Evolutionary conservation across 2,329 filamentous ascomycete genomes (phyloP), one percentile per base, ranked within the genome.

Genomic region (Ophiognomonia clavigignenti-juglandacearum): DNA sequence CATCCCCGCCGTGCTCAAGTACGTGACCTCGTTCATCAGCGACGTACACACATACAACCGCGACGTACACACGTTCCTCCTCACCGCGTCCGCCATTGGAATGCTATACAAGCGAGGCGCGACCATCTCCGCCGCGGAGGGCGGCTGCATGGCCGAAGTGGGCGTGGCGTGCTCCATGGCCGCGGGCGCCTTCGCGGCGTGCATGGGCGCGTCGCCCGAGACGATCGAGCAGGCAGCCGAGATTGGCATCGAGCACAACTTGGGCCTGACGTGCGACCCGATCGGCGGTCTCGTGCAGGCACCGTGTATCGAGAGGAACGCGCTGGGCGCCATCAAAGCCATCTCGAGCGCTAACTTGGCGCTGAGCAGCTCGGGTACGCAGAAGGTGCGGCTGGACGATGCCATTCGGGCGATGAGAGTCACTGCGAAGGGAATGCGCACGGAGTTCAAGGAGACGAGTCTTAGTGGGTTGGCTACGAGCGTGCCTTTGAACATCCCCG

Each of bases 91-190:
- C 0, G 72, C 72, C 6, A 73, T 75, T 19, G 72, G 72, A 38
- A 75, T 75, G 72, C 64, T 75, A 19, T 75, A 74, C 62, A 75
- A 75, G 62, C 70, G 72, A 16, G 72, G 72, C 4, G 72, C 72
- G 0, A 75, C 71, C 18, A 75, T 75, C 50, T 74, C 71, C 0
- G 72, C 72, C 0, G 72, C 72, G 2, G 72, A 75, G 52, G 72
- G 72, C 32, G 72, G 72, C 0, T 75, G 72, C 58, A 75, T 75
- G 72, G 72, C 72, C n/a, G 72, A 75, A 53, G 72, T 75, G 1
- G 72, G 72, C 22, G 72, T 75, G 1, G 72, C 72, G 3, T 75
- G 72, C 53, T 73, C 70, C 20, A 75, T 75, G 72, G 72, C 72
- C 0, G 72, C 72, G 0, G 72, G 69, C 1, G 72, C 71, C 0